Conservation (phyloP, 164 flowering plant genomes). For the Magnolia changhungtana region DNA sequence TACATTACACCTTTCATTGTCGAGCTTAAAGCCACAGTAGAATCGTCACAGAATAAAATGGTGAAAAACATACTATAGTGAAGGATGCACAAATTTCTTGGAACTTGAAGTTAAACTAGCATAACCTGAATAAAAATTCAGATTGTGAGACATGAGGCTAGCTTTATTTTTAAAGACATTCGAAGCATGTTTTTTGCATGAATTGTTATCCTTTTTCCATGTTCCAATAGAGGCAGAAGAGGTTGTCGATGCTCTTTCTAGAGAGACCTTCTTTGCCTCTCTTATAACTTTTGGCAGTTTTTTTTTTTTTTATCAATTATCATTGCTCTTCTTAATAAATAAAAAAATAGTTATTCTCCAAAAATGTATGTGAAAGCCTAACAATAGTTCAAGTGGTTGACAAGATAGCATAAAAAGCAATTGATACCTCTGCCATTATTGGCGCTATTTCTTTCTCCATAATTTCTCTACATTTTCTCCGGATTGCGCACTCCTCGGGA, state of each 20-base stretch:
- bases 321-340: no score
- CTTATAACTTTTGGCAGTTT: neutral
- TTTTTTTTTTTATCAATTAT: neutral
- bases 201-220: no score
- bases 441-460: constrained; percentile 95
- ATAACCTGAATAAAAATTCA: no score
- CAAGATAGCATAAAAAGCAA: constrained; percentile 5
- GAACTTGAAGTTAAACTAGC: neutral
- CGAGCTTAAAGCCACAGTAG: neutral
- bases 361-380: no score
- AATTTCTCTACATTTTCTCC: constrained; percentile 54
- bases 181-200: no score
- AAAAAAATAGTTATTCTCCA: no score
- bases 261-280: no score
- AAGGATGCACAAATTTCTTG: neutral
- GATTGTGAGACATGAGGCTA: no score
- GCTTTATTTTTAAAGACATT: no score
- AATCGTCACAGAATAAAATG: neutral
- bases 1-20: no score
- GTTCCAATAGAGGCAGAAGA: no score
- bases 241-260: no score
- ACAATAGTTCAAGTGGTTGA: neutral
- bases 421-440: constrained; percentile 63
- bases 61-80: neutral
- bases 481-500: constrained; percentile 62